Conservation (phyloP, 2,329 filamentous ascomycete genomes). For the Teratosphaeria nubilosa region DNA sequence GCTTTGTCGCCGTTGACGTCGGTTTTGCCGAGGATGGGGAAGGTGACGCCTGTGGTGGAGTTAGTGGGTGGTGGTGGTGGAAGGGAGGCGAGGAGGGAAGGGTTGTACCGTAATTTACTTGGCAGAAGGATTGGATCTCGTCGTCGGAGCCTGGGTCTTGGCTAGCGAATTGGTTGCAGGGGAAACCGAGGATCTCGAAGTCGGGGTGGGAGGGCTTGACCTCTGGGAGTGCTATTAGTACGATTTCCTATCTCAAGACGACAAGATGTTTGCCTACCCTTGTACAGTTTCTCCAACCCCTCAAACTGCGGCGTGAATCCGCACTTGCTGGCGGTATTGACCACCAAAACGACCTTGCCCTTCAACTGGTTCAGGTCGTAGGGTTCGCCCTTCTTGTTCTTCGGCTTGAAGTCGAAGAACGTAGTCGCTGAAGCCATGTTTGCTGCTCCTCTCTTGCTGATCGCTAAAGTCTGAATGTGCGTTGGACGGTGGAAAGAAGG, state of each 20-base stretch:
- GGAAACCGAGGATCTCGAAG: conserved; percentile 87
- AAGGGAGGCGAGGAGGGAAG: background rate
- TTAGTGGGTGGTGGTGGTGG: background rate
- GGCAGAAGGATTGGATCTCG: conserved; percentile 63
- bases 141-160: conserved; percentile 73
- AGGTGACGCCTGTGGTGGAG: conserved; percentile 51
- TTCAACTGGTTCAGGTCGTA: conserved; percentile 62
- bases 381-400: conserved; percentile 54
- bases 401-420: conserved; percentile 78
- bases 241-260: background rate
- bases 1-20: conserved; percentile 85
- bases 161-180: conserved; percentile 91
- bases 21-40: conserved; percentile 84
- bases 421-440: conserved; percentile 58
- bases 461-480: background rate
- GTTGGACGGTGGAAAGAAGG: background rate
- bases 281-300: conserved; percentile 84
- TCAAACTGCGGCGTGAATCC: conserved; percentile 95
- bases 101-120: conserved; percentile 70
- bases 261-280: conserved; percentile 29
- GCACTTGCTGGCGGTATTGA: conserved; percentile 98
- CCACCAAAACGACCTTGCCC: conserved; percentile 87
- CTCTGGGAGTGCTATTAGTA: conserved; percentile 17
- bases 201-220: conserved; percentile 60
- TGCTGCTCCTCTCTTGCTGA: background rate